Evolutionary conservation across 1,139 yeast genomes (phyloP).

Genomic region (Scheffersomyces illinoinensis): DNA sequence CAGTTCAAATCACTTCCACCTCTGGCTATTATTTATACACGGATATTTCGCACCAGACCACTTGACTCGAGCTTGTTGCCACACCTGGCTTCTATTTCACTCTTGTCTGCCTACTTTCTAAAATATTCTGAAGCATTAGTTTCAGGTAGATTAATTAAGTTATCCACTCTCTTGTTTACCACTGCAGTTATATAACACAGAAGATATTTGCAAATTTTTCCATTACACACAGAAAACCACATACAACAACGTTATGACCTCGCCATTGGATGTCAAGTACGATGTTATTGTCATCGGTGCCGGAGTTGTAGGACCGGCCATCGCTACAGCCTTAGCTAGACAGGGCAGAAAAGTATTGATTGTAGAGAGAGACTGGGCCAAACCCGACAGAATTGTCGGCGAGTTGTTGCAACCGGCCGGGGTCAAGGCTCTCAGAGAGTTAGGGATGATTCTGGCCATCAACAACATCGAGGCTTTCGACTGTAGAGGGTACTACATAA

Average conservation of each 20-base stretch:
- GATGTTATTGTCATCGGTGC: constrained; percentile 86
- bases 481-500: constrained; percentile 79
- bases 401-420: constrained; percentile 97
- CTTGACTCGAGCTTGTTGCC: neutral
- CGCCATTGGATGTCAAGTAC: constrained; percentile 19
- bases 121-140: neutral
- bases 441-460: constrained; percentile 80
- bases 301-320: constrained; percentile 93
- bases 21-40: neutral
- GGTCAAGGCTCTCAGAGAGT: constrained; percentile 70
- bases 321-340: constrained; percentile 87
- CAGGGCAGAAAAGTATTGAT: constrained; percentile 80
- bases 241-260: neutral
- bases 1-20: neutral
- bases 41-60: neutral
- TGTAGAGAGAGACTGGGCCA: constrained; percentile 84
- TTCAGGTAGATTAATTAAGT: neutral
- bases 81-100: neutral
- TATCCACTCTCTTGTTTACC: neutral
- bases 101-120: neutral
- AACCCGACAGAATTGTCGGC: constrained; percentile 96
- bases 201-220: neutral
- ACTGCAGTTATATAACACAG: neutral
- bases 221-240: neutral
- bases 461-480: constrained; percentile 80